These are phyloP conservation scores for Haematococcus lacustris DNA, from an alignment of 139 green algal species.

Conservation along the genomic window DNA sequence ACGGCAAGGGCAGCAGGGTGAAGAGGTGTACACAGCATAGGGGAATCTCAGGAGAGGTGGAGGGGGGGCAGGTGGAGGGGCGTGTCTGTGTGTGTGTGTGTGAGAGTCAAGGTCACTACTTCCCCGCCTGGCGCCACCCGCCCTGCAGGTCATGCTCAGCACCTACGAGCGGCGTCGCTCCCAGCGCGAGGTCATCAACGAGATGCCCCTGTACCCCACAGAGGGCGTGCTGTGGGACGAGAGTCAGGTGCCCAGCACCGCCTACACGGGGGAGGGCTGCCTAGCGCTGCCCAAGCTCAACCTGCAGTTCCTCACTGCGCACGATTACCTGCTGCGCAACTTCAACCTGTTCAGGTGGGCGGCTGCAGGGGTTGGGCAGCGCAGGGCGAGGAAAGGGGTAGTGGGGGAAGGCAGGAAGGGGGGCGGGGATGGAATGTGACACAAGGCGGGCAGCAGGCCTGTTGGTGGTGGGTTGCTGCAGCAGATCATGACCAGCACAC, in stretches of 20 bases:
- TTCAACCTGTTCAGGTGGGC: slow-evolving; percentile 87
- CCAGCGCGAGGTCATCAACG: slow-evolving; percentile 75
- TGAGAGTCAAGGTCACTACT: too few species aligned
- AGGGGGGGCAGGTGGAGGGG: too few species aligned
- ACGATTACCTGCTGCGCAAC: slow-evolving; percentile 96
- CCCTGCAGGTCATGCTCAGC: slow-evolving; percentile 66
- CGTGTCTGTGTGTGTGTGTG: too few species aligned
- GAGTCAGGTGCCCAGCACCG: slow-evolving; percentile 45
- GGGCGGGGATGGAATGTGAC: too few species aligned
- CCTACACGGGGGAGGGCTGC: slow-evolving; percentile 58
- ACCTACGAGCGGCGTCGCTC: slow-evolving; percentile 65
- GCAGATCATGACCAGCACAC: neutral
- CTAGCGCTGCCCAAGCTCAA: slow-evolving; percentile 96
- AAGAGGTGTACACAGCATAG: too few species aligned
- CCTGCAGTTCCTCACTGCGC: slow-evolving; percentile 93
- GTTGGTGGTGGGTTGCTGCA: too few species aligned
- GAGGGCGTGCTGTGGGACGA: slow-evolving; percentile 91
- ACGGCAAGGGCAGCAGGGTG: too few species aligned
- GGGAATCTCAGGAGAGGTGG: too few species aligned
- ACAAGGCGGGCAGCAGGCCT: too few species aligned
- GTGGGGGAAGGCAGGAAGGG: too few species aligned
- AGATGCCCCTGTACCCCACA: slow-evolving; percentile 94
- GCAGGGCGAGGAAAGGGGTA: neutral
- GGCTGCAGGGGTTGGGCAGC: neutral
- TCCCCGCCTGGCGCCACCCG: too few species aligned